Evolutionary conservation across 2,329 filamentous ascomycete genomes (phyloP), one percentile per base, ranked within the genome.

Genomic region (Aspergillus calidoustus): DNA sequence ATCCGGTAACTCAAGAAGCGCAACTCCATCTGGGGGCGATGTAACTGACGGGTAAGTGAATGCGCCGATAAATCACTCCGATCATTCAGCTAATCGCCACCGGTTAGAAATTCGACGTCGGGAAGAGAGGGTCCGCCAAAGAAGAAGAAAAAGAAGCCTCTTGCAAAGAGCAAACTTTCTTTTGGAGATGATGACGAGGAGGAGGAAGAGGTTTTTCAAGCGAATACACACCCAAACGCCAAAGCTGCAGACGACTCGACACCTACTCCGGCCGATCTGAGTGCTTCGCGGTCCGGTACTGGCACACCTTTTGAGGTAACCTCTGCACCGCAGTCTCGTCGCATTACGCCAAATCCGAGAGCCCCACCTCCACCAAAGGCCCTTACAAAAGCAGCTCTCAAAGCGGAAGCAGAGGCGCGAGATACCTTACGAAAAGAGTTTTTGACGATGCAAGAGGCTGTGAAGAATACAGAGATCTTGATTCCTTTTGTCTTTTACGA

Each of bases 401-500:
- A 92, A 44, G 87, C 89, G 25, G 94, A 97, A 76, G 91, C 92
- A 4, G 86, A 90, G 59, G 87, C 92, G 66, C 85, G 91, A 65
- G 92, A 95, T 69, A 79, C 85, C 15, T 80, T 94, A 54, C 85
- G 91, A 9, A 91, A 89, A 64, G 89, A 98, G 72, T 99, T 97
- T 70, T 76, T 96, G 50, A 82, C 82, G 9, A 85, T 94, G 61
- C 95, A 97, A 74, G 92, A 96, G 64, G 87, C 89, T 0, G 91
- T 98, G 67, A 97, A 96, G 79, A 87, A 87, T 22, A 93, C 93
- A 8, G 93, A 97, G 72, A 91, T 99, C 58, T 84, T 91, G 17
- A 89, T 99, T 34, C 95, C 95, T 0, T 99, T 98, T 76, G 92
- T 98, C 3, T 98, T 98, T 74, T 98, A 97, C 79, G 94, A 98